A percentile compares a stretch with the other conserved stretches of the same genome.
These are phyloP conservation scores for Populus hybrid DNA, from an alignment of 441 rosid species.

Conservation along the genomic window DNA sequence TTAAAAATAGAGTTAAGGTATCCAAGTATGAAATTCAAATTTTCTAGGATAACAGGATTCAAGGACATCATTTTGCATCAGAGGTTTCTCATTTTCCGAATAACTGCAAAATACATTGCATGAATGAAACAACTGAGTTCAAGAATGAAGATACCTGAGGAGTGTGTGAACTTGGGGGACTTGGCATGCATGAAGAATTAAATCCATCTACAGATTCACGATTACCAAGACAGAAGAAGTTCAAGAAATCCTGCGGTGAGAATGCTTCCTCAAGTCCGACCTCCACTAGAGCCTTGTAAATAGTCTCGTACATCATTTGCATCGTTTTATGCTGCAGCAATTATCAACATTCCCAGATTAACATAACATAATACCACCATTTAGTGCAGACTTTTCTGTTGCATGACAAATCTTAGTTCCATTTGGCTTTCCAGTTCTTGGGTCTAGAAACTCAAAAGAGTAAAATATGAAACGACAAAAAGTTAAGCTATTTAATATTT, in stretches of 20 bases:
- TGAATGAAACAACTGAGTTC: too few species aligned
- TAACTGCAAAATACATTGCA: too few species aligned
- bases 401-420: not conserved
- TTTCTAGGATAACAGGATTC: too few species aligned
- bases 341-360: constrained; percentile 13
- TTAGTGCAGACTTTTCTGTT: not conserved
- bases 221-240: constrained; percentile 93
- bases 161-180: constrained; percentile 50
- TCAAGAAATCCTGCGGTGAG: constrained; percentile 79
- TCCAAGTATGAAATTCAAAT: too few species aligned
- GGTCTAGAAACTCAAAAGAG: not conserved
- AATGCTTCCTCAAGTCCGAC: constrained; percentile 67
- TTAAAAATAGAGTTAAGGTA: too few species aligned
- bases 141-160: constrained; percentile 87
- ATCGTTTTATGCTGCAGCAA: constrained; percentile 80
- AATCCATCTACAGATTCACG: constrained; percentile 49
- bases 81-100: too few species aligned
- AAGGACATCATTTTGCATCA: too few species aligned
- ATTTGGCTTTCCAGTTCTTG: constrained; percentile 8
- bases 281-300: constrained; percentile 75
- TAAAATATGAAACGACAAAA: not conserved
- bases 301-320: constrained; percentile 98
- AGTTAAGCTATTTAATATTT: not conserved
- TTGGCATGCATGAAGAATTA: constrained; percentile 23
- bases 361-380: not conserved